A percentile compares a stretch with the other conserved stretches of the same genome.
phyloP scores from a whole-genome alignment of 148 eudicot genomes.

The Rhododendron kiyosumense region DNA sequence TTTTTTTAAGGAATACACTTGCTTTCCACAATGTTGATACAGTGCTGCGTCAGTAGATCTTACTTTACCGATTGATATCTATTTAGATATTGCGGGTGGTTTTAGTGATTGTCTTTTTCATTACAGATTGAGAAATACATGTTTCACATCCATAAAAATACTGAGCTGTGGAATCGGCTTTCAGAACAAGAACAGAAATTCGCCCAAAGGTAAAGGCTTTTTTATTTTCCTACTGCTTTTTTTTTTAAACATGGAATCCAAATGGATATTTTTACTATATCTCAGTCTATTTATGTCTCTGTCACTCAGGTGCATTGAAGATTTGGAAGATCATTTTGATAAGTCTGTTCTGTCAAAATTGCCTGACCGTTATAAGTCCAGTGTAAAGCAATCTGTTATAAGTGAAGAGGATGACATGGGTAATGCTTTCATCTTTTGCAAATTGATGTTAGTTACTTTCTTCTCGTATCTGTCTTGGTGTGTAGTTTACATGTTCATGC shows the following conservation, averaged over 20 bases:
- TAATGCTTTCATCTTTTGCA: conserved; percentile 20
- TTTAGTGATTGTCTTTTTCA: conserved; percentile 1
- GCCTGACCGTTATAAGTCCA: conserved; percentile 80
- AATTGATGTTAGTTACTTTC: neutral
- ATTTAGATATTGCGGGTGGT: neutral
- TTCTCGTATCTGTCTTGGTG: neutral
- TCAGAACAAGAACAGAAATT: conserved; percentile 75
- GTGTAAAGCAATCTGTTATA: conserved; percentile 76
- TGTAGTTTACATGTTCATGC: neutral
- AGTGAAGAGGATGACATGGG: conserved; percentile 99
- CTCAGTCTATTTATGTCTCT: conserved; percentile 1
- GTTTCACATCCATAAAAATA: conserved; percentile 60
- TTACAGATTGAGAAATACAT: conserved; percentile 77
- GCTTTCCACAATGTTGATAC: neutral
- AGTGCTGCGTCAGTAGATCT: neutral
- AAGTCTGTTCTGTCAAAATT: conserved; percentile 67
- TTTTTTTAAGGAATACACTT: neutral
- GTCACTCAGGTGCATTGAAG: conserved; percentile 50
- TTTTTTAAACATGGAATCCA: neutral
- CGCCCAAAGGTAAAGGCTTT: conserved; percentile 44
- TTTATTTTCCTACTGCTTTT: conserved; percentile 4
- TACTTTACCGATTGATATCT: neutral
- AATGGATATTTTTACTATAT: neutral
- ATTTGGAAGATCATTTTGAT: conserved; percentile 47
- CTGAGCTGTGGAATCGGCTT: conserved; percentile 71